These are phyloP conservation scores for Liquidambar formosana DNA, from an alignment of 164 flowering plant species.

Conservation along the genomic window DNA sequence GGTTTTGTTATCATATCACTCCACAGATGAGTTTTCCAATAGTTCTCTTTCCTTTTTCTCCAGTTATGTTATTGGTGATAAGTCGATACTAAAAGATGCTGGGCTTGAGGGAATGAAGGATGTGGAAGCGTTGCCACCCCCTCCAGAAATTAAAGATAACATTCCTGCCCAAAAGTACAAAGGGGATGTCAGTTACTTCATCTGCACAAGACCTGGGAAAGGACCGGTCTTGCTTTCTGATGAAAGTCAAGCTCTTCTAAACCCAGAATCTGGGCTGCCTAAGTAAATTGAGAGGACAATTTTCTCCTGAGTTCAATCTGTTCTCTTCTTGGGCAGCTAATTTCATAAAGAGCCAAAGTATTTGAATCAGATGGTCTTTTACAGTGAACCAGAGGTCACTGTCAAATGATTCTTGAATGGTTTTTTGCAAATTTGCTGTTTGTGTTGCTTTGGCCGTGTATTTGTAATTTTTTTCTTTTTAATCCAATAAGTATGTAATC, in stretches of 20 bases:
- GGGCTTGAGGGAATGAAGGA: constrained; percentile 61
- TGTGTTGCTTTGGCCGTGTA: constrained; percentile 3
- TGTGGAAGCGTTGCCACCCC: constrained; percentile 68
- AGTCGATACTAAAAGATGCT: constrained; percentile 78
- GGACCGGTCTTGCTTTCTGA: constrained; percentile 75
- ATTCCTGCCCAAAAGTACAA: constrained; percentile 37
- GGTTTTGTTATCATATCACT: not conserved
- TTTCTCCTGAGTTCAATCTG: not conserved
- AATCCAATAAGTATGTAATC: too few species aligned
- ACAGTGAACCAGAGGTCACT: not conserved
- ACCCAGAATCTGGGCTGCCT: constrained; percentile 78
- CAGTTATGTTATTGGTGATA: constrained; percentile 88
- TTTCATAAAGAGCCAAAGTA: too few species aligned
- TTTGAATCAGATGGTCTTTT: not conserved
- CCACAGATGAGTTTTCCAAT: not conserved
- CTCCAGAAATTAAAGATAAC: constrained; percentile 66
- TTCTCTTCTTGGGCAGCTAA: too few species aligned
- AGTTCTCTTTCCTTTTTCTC: not conserved
- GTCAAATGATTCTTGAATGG: not conserved
- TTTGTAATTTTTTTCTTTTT: not conserved
- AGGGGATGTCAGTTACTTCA: constrained; percentile 88
- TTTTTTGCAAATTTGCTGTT: not conserved
- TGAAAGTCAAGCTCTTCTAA: constrained; percentile 68
- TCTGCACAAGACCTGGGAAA: constrained; percentile 89
- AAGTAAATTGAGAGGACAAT: constrained; percentile 31